phyloP scores from a whole-genome alignment of 2,329 filamentous ascomycete genomes.

The Dryadomyces quercivorus region DNA sequence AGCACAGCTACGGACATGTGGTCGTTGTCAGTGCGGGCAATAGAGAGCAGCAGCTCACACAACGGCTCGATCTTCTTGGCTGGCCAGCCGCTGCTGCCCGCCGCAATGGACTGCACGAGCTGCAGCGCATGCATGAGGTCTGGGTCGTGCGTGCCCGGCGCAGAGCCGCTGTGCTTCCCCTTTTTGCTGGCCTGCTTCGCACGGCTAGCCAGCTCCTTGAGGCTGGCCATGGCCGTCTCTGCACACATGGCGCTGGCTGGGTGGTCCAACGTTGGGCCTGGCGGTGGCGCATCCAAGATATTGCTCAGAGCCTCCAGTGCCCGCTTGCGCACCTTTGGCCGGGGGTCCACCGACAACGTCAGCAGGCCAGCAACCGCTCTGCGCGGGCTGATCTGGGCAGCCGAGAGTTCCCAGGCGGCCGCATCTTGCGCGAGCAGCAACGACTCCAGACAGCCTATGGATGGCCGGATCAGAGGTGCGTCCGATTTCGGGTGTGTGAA shows the following conservation, averaged over 20 bases:
- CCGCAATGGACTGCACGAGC: conserved; percentile 78
- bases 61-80: conserved; percentile 89
- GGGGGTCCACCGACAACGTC: conserved; percentile 69
- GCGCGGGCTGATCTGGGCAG: conserved; percentile 72
- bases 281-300: conserved; percentile 73
- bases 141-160: conserved; percentile 55
- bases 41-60: conserved; percentile 78
- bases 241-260: conserved; percentile 95
- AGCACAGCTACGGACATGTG: conserved; percentile 95
- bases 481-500: conserved; percentile 72
- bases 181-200: conserved; percentile 47
- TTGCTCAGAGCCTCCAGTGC: conserved; percentile 80
- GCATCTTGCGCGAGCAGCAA: conserved; percentile 81
- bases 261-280: conserved; percentile 85
- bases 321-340: conserved; percentile 88
- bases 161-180: conserved; percentile 46
- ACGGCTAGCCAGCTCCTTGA: conserved; percentile 60
- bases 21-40: conserved; percentile 83
- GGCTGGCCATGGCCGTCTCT: conserved; percentile 70
- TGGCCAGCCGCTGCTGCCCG: conserved; percentile 85
- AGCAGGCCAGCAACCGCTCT: conserved; percentile 78
- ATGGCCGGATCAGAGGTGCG: conserved; percentile 72
- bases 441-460: conserved; percentile 89
- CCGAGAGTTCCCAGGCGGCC: conserved; percentile 74
- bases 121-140: conserved; percentile 85